A percentile compares a stretch with the other conserved stretches of the same genome.
phyloP scores from a whole-genome alignment of 2,329 filamentous ascomycete species.

The Trichoderma atroviride region DNA sequence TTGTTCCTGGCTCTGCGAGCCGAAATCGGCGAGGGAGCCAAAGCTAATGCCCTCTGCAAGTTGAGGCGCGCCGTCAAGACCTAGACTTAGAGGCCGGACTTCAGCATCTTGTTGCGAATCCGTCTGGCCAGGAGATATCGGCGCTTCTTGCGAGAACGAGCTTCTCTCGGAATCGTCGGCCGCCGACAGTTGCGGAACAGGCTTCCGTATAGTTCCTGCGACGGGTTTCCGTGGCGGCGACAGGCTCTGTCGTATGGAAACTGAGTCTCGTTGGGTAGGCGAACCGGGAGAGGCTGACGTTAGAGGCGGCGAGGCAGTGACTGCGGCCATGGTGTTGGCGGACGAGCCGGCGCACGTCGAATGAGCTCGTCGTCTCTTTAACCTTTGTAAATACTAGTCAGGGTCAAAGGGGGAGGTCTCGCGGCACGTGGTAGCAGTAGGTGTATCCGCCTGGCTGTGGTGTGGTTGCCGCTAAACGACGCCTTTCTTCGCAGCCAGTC shows the following conservation, averaged over 20 bases:
- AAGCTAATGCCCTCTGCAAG: constrained; percentile 34
- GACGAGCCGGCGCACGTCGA: constrained; percentile 15
- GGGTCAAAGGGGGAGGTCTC: background rate
- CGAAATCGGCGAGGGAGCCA: constrained; percentile 34
- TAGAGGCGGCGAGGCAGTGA: constrained; percentile 41
- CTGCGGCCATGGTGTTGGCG: constrained; percentile 40
- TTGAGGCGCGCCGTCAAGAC: constrained; percentile 44
- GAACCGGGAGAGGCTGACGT: constrained; percentile 35
- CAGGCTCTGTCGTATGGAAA: constrained; percentile 17
- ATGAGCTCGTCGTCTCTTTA: constrained; percentile 17
- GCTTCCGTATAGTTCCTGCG: constrained; percentile 39
- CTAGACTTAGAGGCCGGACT: constrained; percentile 54
- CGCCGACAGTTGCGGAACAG: constrained; percentile 40
- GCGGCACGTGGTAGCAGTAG: background rate
- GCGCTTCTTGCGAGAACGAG: constrained; percentile 53
- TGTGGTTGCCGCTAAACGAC: constrained; percentile 14
- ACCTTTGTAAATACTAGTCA: background rate
- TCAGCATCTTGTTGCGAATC: constrained; percentile 58
- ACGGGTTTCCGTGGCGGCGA: constrained; percentile 28
- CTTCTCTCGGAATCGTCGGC: constrained; percentile 37
- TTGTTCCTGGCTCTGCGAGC: constrained; percentile 27
- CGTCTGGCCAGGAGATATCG: constrained; percentile 59
- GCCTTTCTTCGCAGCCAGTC: background rate
- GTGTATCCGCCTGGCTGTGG: background rate
- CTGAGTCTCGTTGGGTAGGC: constrained; percentile 14